phyloP scores from a whole-genome alignment of 1,284 basidiomycete genomes.

The Ganoderma meredithae region DNA sequence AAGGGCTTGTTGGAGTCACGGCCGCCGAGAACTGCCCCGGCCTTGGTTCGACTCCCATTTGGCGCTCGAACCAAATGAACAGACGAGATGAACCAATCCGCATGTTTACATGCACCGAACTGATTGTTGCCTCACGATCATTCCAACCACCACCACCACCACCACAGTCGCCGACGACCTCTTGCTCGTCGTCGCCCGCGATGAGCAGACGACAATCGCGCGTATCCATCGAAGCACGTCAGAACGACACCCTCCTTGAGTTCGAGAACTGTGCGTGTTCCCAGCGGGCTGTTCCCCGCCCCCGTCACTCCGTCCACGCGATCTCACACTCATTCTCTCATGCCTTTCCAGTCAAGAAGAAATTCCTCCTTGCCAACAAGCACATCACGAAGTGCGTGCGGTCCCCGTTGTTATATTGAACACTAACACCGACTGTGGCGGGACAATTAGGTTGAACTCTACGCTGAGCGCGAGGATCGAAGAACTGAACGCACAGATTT shows the following conservation, averaged over 20 bases:
- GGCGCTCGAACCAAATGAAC: slow-evolving; percentile 20
- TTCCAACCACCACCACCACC: slow-evolving; percentile 30
- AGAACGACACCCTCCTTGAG: slow-evolving; percentile 81
- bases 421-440: slow-evolving; percentile 5
- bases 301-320: slow-evolving; percentile 24
- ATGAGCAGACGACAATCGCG: slow-evolving; percentile 86
- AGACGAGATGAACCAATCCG: slow-evolving; percentile 13
- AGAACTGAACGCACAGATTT: slow-evolving; percentile 82
- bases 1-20: slow-evolving; percentile 21
- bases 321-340: slow-evolving; percentile 30
- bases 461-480: slow-evolving; percentile 83
- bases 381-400: slow-evolving; percentile 81
- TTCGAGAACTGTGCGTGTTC: slow-evolving; percentile 78
- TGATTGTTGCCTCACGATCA: slow-evolving; percentile 9
- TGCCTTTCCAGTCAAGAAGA: slow-evolving; percentile 78
- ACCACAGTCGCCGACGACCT: slow-evolving; percentile 20
- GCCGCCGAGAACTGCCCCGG: slow-evolving; percentile 4
- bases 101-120: slow-evolving; percentile 9
- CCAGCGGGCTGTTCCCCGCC: slow-evolving; percentile 13
- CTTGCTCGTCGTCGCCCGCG: slow-evolving; percentile 45
- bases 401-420: slow-evolving; percentile 5
- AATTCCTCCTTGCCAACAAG: slow-evolving; percentile 87
- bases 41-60: slow-evolving; percentile 14
- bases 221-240: slow-evolving; percentile 67
- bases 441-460: slow-evolving; percentile 72